phyloP scores from a whole-genome alignment of 306 rosid genomes.

The Ceratonia siliqua region DNA sequence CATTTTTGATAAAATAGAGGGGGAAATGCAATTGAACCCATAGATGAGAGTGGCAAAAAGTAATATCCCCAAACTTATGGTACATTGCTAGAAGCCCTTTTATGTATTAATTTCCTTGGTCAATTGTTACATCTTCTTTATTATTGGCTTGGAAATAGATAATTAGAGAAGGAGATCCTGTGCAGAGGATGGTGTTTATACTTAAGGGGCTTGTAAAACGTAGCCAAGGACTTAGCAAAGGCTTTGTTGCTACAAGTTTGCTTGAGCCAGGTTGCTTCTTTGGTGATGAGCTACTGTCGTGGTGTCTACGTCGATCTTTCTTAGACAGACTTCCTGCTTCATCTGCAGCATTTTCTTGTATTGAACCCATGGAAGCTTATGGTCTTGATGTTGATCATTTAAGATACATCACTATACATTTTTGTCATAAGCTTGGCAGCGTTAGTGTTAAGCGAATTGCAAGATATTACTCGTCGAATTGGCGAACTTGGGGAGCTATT shows the following conservation, averaged over 20 bases:
- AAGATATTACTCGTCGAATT: slow-evolving; percentile 47
- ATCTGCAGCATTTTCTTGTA: slow-evolving; percentile 36
- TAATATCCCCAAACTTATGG: too few species aligned
- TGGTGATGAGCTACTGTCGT: slow-evolving; percentile 47
- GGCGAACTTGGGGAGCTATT: slow-evolving; percentile 51
- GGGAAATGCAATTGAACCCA: too few species aligned
- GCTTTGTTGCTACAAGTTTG: slow-evolving; percentile 33
- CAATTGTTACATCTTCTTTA: too few species aligned
- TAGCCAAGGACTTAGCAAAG: slow-evolving; percentile 41
- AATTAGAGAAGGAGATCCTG: slow-evolving; percentile 49
- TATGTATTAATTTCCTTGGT: too few species aligned
- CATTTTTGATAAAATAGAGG: too few species aligned
- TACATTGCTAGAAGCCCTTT: too few species aligned
- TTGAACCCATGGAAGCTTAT: slow-evolving; percentile 30
- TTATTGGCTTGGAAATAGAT: slow-evolving; percentile 37
- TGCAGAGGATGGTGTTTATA: slow-evolving; percentile 43
- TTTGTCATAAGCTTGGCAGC: slow-evolving; percentile 35
- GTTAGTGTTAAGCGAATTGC: slow-evolving; percentile 21
- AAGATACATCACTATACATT: slow-evolving; percentile 34
- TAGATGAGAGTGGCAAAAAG: too few species aligned
- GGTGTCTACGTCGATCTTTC: slow-evolving; percentile 43
- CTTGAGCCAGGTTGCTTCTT: slow-evolving; percentile 40
- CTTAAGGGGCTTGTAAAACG: slow-evolving; percentile 37
- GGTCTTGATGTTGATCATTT: slow-evolving; percentile 36
- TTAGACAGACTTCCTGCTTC: slow-evolving; percentile 37